Evolutionary conservation across 2,329 filamentous ascomycete species (phyloP).

Genomic region (Penicillium psychrosexuale): DNA sequence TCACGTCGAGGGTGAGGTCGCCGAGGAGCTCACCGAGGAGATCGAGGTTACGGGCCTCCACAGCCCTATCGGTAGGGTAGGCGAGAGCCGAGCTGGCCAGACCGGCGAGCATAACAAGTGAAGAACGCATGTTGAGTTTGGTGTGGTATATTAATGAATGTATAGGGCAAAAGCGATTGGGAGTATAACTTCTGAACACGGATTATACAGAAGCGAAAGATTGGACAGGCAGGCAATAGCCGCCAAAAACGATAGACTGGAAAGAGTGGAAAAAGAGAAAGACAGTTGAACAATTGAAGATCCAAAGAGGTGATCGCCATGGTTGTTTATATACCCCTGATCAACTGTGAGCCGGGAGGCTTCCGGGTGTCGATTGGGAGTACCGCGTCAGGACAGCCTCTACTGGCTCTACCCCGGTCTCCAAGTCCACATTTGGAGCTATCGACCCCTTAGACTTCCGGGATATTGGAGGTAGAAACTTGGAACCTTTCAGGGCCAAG

Average conservation of each 20-base stretch:
- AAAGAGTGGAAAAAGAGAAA: conserved; percentile 21
- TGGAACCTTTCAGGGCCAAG: conserved; percentile 13
- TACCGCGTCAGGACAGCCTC: conserved; percentile 4
- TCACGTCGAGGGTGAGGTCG: conserved; percentile 21
- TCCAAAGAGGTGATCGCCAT: conserved; percentile 21
- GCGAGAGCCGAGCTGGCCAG: conserved; percentile 34
- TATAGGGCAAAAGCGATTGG: conserved; percentile 15
- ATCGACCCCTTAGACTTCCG: conserved; percentile 18
- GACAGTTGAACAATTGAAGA: conserved; percentile 1
- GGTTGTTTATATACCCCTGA: conserved; percentile 38
- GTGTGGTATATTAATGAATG: conserved; percentile 16
- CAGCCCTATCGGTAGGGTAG: conserved; percentile 27
- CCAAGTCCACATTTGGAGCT: conserved; percentile 23
- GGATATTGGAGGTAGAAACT: conserved; percentile 13
- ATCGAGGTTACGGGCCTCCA: conserved; percentile 29
- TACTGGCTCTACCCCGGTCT: conserved; percentile 22
- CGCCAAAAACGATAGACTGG: conserved; percentile 34
- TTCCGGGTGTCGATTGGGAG: conserved; percentile 3
- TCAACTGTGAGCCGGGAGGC: conserved; percentile 1
- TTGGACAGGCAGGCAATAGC: conserved; percentile 17
- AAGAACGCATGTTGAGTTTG: conserved; percentile 25
- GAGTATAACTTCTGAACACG: conserved; percentile 14
- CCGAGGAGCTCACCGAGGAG: conserved; percentile 18
- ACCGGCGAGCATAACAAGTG: conserved; percentile 33
- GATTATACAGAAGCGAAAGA: conserved; percentile 15